Evolutionary conservation across 2,329 filamentous ascomycete genomes (phyloP).

Genomic region (Fusarium vanettenii): DNA sequence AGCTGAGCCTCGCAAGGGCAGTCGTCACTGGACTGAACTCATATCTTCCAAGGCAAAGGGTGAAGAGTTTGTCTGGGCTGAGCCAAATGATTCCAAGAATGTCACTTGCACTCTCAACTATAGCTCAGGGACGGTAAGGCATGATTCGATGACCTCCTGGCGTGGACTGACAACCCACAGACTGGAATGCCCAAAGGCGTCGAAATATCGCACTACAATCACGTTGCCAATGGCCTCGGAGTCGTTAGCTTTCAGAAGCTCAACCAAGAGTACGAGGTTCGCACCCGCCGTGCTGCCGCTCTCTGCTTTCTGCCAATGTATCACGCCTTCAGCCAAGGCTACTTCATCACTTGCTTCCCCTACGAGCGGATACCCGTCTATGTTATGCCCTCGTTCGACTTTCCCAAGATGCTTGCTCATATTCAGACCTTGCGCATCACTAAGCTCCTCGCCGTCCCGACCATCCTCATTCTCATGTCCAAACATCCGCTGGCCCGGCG

Average conservation of each 20-base stretch:
- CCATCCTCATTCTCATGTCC: constrained; percentile 77
- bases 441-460: constrained; percentile 75
- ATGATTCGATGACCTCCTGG: neutral
- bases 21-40: constrained; percentile 72
- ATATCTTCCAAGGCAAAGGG: constrained; percentile 64
- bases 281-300: constrained; percentile 52
- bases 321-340: constrained; percentile 78
- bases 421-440: constrained; percentile 78
- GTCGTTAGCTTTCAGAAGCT: constrained; percentile 59
- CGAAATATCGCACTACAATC: constrained; percentile 81
- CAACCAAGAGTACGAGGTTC: constrained; percentile 60
- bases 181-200: constrained; percentile 89
- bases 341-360: constrained; percentile 71
- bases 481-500: constrained; percentile 75
- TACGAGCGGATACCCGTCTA: constrained; percentile 74
- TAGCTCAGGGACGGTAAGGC: constrained; percentile 71
- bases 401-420: constrained; percentile 75
- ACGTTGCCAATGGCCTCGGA: constrained; percentile 76
- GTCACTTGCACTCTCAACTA: constrained; percentile 81
- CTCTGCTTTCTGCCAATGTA: constrained; percentile 83
- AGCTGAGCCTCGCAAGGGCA: constrained; percentile 17
- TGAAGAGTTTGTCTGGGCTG: constrained; percentile 71
- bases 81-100: constrained; percentile 61
- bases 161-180: constrained; percentile 25
- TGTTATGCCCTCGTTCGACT: constrained; percentile 83